Evolutionary conservation across 306 rosid genomes (phyloP), one percentile per base, ranked within the genome.

Genomic region (Abrus pulchellus): DNA sequence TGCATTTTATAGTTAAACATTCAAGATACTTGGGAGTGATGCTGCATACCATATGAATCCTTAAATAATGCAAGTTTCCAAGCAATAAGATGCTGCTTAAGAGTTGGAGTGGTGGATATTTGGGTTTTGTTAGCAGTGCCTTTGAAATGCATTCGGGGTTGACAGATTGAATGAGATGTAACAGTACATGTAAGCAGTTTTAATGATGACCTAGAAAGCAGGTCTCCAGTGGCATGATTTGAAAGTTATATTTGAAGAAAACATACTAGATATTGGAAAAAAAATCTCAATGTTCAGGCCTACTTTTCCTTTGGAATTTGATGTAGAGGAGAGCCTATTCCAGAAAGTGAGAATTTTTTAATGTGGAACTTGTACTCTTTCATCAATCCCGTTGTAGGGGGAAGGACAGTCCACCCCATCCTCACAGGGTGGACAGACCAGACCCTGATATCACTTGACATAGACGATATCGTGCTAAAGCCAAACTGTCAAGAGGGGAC

Each of bases 21-120:
- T 53, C 59, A n/a, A n/a, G 59, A n/a, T 13, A 52, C 57, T 14
- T 53, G 61, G 33, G 11, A 55, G 33, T 20, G 33, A 27, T 55
- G 61, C 33, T 55, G 61, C 61, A 55, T 20, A 27, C 20, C 33
- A 20, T 27, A 27, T 55, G 61, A 10, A 55, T 20, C 11, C 27
- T 55, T 55, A 55, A 55, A 27, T 20, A 20, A 2, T 55, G 9
- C 3, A 20, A 55, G 30, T 53, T 55, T 55, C 32, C 61, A 14
- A 53, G 59, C 59, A 53, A 6, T 14, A 53, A 53, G 59, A 29
- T 53, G 59, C 59, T 53, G 59, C 56, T n/a, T 53, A 53, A 53
- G 59, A 53, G 14, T 53, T 8, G 14, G 59, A 14, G 59, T 53
- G 59, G 59, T n/a, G 29, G 59, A 14, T 5, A n/a, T n/a, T 53